Evolutionary conservation across 2,329 filamentous ascomycete species (phyloP).

Genomic region (Malbranchea zuffiana): DNA sequence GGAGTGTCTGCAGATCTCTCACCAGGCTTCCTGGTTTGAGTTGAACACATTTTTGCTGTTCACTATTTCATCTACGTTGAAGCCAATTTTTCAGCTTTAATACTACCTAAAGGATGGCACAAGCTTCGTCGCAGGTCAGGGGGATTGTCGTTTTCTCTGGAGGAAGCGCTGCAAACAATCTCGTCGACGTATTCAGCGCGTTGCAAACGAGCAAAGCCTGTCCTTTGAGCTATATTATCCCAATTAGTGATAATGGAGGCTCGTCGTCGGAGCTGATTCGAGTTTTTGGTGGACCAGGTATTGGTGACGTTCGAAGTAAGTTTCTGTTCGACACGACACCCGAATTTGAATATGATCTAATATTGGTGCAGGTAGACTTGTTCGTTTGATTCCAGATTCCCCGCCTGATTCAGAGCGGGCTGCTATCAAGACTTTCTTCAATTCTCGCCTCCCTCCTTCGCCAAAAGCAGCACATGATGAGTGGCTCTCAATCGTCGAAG

Average conservation of each 20-base stretch:
- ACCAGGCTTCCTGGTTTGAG: too few species aligned
- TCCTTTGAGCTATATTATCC: conserved; percentile 73
- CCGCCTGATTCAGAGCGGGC: conserved; percentile 51
- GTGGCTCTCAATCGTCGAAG: conserved; percentile 84
- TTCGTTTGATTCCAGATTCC: conserved; percentile 71
- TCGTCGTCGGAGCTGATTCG: conserved; percentile 88
- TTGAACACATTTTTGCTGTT: too few species aligned
- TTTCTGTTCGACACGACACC: conserved; percentile 11
- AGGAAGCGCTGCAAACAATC: conserved; percentile 84
- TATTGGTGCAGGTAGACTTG: conserved; percentile 61
- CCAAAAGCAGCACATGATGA: conserved; percentile 55
- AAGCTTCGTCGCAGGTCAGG: conserved; percentile 16
- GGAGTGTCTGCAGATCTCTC: too few species aligned
- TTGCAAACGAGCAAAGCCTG: conserved; percentile 55
- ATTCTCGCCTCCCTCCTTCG: conserved; percentile 63
- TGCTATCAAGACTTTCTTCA: conserved; percentile 76
- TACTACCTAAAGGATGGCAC: neutral
- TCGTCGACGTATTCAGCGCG: conserved; percentile 77
- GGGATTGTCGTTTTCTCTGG: conserved; percentile 82
- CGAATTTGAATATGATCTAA: conserved; percentile 3
- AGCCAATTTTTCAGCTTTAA: too few species aligned
- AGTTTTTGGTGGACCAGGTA: conserved; percentile 84
- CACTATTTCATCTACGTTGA: too few species aligned
- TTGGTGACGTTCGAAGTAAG: conserved; percentile 66
- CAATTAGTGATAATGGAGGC: conserved; percentile 91